Conservation (phyloP, 73 alveolate genomes). For the Tetrahymena borealis region DNA sequence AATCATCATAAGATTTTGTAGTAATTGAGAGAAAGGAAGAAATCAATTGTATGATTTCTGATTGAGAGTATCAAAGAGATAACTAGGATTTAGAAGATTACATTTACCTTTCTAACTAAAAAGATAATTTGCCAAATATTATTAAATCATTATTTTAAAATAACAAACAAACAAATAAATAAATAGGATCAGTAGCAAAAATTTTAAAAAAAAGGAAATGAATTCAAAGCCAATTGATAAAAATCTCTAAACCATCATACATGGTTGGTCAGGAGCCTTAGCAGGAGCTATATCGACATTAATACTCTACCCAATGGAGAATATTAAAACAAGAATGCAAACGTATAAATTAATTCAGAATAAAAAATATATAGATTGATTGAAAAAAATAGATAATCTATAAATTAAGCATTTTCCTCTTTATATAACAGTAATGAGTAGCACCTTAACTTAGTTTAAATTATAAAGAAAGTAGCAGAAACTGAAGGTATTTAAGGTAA, state of each 20-base stretch:
- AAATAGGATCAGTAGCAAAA: not conserved
- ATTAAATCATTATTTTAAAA: not conserved
- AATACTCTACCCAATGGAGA: conserved; percentile 29
- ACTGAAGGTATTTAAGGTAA: conserved; percentile 15
- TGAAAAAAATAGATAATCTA: not conserved
- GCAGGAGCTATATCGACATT: conserved; percentile 33
- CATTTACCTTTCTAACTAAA: not conserved
- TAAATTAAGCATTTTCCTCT: too few relatives aligned
- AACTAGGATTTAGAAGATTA: not conserved
- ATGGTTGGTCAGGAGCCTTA: conserved; percentile 36
- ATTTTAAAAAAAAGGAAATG: not conserved
- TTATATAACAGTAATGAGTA: not conserved
- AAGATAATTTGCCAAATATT: not conserved
- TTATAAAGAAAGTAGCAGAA: not conserved
- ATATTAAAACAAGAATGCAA: conserved; percentile 38
- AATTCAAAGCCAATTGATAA: not conserved
- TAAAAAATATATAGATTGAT: not conserved
- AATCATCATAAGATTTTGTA: not conserved
- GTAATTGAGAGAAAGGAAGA: not conserved
- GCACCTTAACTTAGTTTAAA: not conserved
- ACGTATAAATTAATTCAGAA: not conserved
- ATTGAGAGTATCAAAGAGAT: not conserved
- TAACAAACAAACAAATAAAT: not conserved
- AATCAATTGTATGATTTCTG: not conserved
- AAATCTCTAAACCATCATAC: not conserved